phyloP scores from a whole-genome alignment of 805 yeast genomes.

The Myxozyma geophila region DNA sequence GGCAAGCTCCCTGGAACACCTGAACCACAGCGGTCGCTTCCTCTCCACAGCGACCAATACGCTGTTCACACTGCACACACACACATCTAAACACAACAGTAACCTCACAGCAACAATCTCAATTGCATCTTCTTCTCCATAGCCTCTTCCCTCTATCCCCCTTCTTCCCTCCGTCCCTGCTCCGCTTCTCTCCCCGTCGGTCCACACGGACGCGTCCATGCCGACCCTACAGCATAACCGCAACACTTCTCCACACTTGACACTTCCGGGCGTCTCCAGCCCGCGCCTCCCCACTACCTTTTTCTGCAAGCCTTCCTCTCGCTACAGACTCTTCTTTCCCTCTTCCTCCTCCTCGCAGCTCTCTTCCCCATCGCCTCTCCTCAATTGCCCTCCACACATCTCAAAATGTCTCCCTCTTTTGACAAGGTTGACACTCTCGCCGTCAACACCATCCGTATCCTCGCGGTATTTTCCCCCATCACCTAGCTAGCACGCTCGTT shows the following conservation, averaged over 20 bases:
- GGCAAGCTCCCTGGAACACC: too few species aligned
- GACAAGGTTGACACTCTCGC: slow-evolving; percentile 73
- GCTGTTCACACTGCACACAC: too few species aligned
- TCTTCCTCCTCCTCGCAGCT: neutral
- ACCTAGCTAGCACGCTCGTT: neutral
- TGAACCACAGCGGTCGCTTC: neutral
- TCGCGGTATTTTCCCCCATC: slow-evolving; percentile 56
- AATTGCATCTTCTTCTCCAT: too few species aligned
- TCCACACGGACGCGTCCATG: slow-evolving; percentile 5
- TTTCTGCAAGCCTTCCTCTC: neutral
- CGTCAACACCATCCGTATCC: slow-evolving; percentile 82
- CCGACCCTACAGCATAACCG: slow-evolving; percentile 11
- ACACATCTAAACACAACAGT: too few species aligned
- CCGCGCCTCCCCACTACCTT: slow-evolving; percentile 11
- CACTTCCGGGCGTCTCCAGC: slow-evolving; percentile 29
- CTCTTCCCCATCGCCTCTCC: slow-evolving; percentile 36
- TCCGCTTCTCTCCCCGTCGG: too few species aligned
- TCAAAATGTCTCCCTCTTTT: slow-evolving; percentile 42
- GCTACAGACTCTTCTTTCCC: neutral
- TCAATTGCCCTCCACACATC: neutral
- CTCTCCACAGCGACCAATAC: neutral
- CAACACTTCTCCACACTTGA: neutral
- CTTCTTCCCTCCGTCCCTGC: too few species aligned
- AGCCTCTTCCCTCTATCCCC: too few species aligned
- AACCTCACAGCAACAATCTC: too few species aligned